These are phyloP conservation scores for Plasmodium coatneyi DNA, from an alignment of 169 alveolate species.

Conservation along the genomic window DNA sequence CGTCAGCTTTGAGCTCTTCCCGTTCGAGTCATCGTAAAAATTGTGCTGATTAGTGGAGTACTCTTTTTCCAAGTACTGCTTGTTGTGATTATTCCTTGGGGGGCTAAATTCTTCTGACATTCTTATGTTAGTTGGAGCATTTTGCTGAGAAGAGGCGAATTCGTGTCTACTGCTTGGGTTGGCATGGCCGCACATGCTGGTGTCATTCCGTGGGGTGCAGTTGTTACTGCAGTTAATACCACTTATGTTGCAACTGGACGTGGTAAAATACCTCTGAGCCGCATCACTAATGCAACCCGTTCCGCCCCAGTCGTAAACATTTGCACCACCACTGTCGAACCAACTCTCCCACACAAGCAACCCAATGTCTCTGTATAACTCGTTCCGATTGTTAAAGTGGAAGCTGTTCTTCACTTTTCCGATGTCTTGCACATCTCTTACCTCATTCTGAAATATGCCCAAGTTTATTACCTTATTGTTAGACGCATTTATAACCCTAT, in stretches of 20 bases:
- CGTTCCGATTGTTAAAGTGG: background rate
- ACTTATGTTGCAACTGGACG: background rate
- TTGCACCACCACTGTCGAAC: background rate
- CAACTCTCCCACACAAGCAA: background rate
- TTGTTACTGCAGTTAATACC: background rate
- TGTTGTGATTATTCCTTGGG: background rate
- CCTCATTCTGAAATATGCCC: background rate
- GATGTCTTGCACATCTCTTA: background rate
- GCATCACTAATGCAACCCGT: background rate
- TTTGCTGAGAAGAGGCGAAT: background rate
- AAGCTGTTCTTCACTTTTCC: background rate
- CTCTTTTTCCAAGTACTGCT: constrained; percentile 5
- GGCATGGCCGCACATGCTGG: background rate
- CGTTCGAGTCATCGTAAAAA: background rate
- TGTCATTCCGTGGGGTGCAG: background rate
- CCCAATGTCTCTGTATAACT: background rate
- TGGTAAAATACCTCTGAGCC: background rate
- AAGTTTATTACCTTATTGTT: background rate
- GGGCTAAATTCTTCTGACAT: background rate
- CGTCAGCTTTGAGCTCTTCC: background rate
- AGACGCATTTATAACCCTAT: constrained; percentile 12
- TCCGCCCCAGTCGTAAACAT: background rate
- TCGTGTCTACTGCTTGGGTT: background rate
- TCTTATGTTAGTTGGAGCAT: background rate
- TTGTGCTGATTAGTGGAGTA: background rate